Base-by-base conservation (phyloP, 2,329 filamentous ascomycete species). In the Clonostachys rhizophaga region DNA sequence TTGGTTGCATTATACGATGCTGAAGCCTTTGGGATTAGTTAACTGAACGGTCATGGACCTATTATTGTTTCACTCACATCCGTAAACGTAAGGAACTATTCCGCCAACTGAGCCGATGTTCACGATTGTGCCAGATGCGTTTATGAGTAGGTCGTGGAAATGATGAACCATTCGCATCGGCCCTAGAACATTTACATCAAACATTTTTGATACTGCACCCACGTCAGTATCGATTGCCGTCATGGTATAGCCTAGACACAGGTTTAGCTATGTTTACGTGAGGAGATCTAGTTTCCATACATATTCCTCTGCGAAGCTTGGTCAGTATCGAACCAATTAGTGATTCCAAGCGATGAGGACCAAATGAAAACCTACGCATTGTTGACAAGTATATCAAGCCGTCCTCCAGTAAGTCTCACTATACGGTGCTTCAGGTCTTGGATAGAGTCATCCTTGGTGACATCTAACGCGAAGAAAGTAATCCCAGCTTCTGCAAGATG, bases 371-470 rank as follows among this genome's bases (percentile, higher is more conserved):
- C 70, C 50, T 52, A 80, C 75, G 79, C 78, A 50, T 83, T 83
- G 62, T 82, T 83, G 43, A 83, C 70, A 16, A 83, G 74, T 42
- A 82, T 71, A 52, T 83, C 78, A 6, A 83, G 71, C 42, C 64
- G 73, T 13, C 78, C 78, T 9, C 69, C 69, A 3, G 75, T 80
- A 42, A 81, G 60, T 12, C 67, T 57, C 11, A 63, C 54, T 12
- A 81, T 73, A 45, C 74, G 66, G 4, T 64, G 64, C 47, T 71
- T 72, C 55, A 74, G 77, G 40, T 60, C 58, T 16, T 65, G 67
- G 58, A 83, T 77, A 52, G 76, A 81, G 20, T 70, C 66, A 16
- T 64, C 56, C 17, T 70, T 66, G 30, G 77, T 81, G 33, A 83
- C 78, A 47, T 83, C 79, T 11, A 82, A 70, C 34, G 66, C 55